Percentiles rank a stretch among this genome's conserved stretches.
Evolutionary conservation across 2,329 filamentous ascomycete genomes (phyloP).

Genomic region (Huntiella savannae): DNA sequence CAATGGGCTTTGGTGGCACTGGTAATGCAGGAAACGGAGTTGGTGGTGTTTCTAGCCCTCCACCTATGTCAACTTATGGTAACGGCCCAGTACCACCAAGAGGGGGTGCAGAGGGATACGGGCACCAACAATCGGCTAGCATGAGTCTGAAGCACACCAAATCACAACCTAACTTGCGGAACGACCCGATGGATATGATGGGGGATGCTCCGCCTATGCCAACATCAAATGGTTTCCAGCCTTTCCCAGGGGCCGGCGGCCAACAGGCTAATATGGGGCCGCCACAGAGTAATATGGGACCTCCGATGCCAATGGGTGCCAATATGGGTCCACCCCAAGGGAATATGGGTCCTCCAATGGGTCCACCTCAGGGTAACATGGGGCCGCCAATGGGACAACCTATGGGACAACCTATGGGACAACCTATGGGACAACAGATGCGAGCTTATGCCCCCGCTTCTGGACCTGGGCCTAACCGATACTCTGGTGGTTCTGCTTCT

Average conservation of each 20-base stretch:
- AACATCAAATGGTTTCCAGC: constrained; percentile 6
- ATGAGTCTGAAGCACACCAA: constrained; percentile 40
- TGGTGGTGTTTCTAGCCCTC: constrained; percentile 1
- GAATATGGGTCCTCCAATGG: background rate
- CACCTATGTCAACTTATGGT: constrained; percentile 10
- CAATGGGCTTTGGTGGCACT: constrained; percentile 8
- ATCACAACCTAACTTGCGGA: constrained; percentile 47
- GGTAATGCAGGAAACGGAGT: constrained; percentile 2
- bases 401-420: background rate
- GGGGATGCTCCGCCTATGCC: constrained; percentile 38
- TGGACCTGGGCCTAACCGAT: constrained; percentile 2
- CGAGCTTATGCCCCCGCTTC: background rate
- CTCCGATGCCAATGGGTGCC: background rate
- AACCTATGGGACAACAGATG: background rate
- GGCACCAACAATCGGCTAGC: constrained; percentile 18
- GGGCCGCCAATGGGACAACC: background rate
- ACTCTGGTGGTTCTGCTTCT: constrained; percentile 5
- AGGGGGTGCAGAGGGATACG: background rate
- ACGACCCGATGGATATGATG: constrained; percentile 52
- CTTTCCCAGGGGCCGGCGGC: constrained; percentile 1
- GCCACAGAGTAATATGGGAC: background rate
- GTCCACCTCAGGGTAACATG: background rate
- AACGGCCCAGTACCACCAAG: constrained; percentile 3
- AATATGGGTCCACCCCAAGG: background rate
- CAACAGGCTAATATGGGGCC: background rate